Evolutionary conservation across 257 asterid genomes (phyloP).

Genomic region (Euphrasia confusa): DNA sequence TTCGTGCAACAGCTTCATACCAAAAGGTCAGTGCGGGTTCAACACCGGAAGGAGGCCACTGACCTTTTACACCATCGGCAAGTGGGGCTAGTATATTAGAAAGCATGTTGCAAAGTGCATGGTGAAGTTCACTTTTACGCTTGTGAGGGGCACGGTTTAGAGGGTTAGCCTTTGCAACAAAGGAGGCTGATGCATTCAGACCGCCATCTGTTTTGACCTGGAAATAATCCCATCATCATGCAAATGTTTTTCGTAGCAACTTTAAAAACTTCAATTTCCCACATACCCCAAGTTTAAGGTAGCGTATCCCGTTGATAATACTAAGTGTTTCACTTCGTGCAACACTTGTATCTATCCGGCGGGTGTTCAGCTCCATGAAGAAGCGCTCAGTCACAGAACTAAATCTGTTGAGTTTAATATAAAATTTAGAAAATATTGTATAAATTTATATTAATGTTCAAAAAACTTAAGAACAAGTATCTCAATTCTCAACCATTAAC

Average conservation of each 20-base stretch:
- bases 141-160: constrained; percentile 91
- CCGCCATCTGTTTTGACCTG: constrained; percentile 98
- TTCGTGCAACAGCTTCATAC: constrained; percentile 98
- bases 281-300: constrained; percentile 97
- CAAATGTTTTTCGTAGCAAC: constrained; percentile 21
- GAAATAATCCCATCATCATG: constrained; percentile 35
- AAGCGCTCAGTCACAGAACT: constrained; percentile 99
- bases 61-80: constrained; percentile 94
- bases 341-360: constrained; percentile 83
- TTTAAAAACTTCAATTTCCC: constrained; percentile 24
- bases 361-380: constrained; percentile 95
- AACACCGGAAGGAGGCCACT: constrained; percentile 95
- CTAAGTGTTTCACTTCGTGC: constrained; percentile 98
- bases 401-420: constrained; percentile 58
- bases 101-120: constrained; percentile 99
- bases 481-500: constrained; percentile 15
- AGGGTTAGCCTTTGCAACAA: constrained; percentile 98
- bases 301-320: constrained; percentile 94
- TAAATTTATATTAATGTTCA: not conserved
- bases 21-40: constrained; percentile 94
- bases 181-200: constrained; percentile 96
- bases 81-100: constrained; percentile 93
- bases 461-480: constrained; percentile 14
- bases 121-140: constrained; percentile 96
- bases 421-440: constrained; percentile 22